These are phyloP conservation scores for Cutaneotrichosporon sp. DNA, from an alignment of 1,284 basidiomycete species.

Conservation along the genomic window DNA sequence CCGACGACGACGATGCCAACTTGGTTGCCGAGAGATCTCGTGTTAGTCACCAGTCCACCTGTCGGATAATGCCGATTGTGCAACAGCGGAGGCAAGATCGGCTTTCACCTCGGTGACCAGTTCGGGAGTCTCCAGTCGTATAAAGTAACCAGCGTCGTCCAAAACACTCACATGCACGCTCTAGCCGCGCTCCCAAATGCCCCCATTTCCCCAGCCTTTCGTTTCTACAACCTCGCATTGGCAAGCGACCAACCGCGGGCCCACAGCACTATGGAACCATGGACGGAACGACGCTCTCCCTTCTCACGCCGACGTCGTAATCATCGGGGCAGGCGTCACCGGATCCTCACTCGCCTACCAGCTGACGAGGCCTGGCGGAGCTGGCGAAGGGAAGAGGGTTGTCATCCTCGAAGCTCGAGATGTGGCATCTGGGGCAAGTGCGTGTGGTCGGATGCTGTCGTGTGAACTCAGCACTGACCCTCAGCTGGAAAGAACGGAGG, in stretches of 20 bases:
- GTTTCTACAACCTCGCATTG: slow-evolving; percentile 7
- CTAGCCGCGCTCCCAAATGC: too few species aligned
- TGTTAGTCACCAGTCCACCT: too few species aligned
- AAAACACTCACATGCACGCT: too few species aligned
- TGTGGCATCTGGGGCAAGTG: slow-evolving; percentile 37
- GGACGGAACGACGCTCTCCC: slow-evolving; percentile 21
- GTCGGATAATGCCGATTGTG: too few species aligned
- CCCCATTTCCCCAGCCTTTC: slow-evolving; percentile 5
- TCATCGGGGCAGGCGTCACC: slow-evolving; percentile 28
- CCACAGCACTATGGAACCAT: slow-evolving; percentile 23
- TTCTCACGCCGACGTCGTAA: slow-evolving; percentile 21
- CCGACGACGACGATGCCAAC: too few species aligned
- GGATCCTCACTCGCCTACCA: slow-evolving; percentile 29
- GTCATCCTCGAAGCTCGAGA: slow-evolving; percentile 40
- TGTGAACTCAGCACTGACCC: neutral
- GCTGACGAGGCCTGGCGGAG: slow-evolving; percentile 24
- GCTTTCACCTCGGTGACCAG: too few species aligned
- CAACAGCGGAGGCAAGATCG: too few species aligned
- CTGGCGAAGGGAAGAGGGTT: slow-evolving; percentile 23
- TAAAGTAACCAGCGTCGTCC: too few species aligned
- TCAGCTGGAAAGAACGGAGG: slow-evolving; percentile 38
- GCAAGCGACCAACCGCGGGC: slow-evolving; percentile 23
- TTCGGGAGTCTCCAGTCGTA: too few species aligned
- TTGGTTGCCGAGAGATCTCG: too few species aligned
- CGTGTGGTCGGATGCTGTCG: slow-evolving; percentile 5